Evolutionary conservation across 495 filamentous ascomycete genomes (phyloP), one percentile per base, ranked within the genome.

Genomic region (Penicillium robsamsonii): DNA sequence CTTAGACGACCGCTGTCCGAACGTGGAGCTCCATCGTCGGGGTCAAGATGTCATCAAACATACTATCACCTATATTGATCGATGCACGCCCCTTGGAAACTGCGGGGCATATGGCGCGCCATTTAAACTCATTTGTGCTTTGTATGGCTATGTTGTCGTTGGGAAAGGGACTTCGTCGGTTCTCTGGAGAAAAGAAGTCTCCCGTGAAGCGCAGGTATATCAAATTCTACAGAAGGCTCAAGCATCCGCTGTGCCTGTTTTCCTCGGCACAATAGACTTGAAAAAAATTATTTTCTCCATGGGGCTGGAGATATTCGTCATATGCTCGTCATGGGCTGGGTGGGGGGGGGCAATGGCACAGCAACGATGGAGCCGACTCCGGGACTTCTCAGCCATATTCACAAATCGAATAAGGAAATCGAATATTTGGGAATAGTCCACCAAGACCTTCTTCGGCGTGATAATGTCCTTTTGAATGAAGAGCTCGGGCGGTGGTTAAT

Each of bases 321-420:
- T 53, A 74, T 81, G 62, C 59, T 78, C 10, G 60, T 82, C 13
- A 69, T 82, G 54, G 75, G 62, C 9, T 81, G n/a, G n/a, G n/a
- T n/a, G n/a, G n/a, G 70, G 75, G 79, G 56, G 25, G 71, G 72
- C 5, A 35, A 37, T 4, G n/a, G 13, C 2, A 43, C 4, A 24
- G 7, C 29, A 11, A 35, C 5, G 24, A 17, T 46, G 15, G 45
- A 46, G 2, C 25, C 8, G 1, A n/a, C 22, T 12, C 13, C 11
- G 0, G 3, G 2, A 0, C 38, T 41, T 49, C 30, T 13, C 15
- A 5, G 17, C 4, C 50, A 55, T 13, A 63, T 63, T 27, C 41
- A 45, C 25, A 52, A 43, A 38, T 66, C 63, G n/a, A 56, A 56
- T 20, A 61, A 53, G 37, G 61, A 61, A 41, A 52, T 72, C 20